Conservation (phyloP, 2,329 filamentous ascomycete genomes). For the Fusarium torreyae region DNA sequence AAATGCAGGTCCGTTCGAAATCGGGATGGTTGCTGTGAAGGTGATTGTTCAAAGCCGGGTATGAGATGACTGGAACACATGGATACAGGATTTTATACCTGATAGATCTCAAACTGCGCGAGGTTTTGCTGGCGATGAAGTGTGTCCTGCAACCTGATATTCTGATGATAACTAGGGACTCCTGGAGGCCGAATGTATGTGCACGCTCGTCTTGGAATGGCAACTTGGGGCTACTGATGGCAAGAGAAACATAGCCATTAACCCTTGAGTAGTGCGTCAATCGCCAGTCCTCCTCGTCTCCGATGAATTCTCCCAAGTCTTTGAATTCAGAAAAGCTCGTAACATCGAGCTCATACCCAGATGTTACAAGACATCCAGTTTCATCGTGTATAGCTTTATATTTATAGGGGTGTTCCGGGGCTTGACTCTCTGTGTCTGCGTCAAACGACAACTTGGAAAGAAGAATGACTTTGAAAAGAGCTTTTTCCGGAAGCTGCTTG, state of each 20-base stretch:
- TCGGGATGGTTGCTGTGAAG: slow-evolving; percentile 14
- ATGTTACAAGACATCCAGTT: slow-evolving; percentile 21
- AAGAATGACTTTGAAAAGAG: background rate
- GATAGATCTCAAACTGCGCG: background rate
- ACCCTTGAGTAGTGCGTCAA: background rate
- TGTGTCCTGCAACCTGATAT: slow-evolving; percentile 9
- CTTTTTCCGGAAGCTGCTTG: background rate
- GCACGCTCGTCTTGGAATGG: background rate
- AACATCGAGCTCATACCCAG: slow-evolving; percentile 18
- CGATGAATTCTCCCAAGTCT: background rate
- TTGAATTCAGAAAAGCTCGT: slow-evolving; percentile 1
- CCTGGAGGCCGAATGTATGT: background rate
- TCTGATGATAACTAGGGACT: slow-evolving; percentile 9
- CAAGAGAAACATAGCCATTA: background rate
- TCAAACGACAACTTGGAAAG: background rate
- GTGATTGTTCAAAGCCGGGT: background rate
- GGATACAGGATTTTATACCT: slow-evolving; percentile 20
- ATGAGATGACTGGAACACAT: slow-evolving; percentile 5
- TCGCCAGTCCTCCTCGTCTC: background rate
- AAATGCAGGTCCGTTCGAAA: background rate
- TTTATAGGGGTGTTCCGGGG: background rate
- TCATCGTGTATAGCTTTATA: slow-evolving; percentile 8
- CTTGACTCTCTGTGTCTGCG: background rate
- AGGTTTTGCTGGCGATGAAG: slow-evolving; percentile 13
- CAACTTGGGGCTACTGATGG: slow-evolving; percentile 12